Evolutionary conservation across 805 yeast species (phyloP).

Genomic region (Metschnikowia drakensbergensis): DNA sequence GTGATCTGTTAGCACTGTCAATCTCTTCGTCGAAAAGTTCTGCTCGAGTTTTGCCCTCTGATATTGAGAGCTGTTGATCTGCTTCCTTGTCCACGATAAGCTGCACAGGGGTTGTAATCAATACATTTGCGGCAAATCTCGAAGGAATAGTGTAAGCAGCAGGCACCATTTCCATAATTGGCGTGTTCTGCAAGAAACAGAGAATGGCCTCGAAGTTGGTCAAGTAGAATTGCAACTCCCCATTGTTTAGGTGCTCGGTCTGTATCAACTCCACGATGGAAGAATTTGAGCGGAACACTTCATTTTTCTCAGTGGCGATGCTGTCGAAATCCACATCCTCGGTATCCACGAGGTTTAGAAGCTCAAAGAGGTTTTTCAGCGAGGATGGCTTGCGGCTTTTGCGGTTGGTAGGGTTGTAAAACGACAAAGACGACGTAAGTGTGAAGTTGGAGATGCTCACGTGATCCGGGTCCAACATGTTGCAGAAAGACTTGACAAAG

Average conservation of each 20-base stretch:
- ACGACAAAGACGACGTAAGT: conserved; percentile 10
- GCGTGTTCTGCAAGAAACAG: conserved; percentile 34
- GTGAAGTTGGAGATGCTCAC: conserved; percentile 16
- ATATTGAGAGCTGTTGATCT: background rate
- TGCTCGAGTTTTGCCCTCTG: background rate
- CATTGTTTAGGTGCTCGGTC: conserved; percentile 30
- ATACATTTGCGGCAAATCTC: conserved; percentile 5
- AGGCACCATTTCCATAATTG: conserved; percentile 27
- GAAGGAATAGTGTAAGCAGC: conserved; percentile 8
- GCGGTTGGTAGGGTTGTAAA: conserved; percentile 16
- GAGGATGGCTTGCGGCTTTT: conserved; percentile 3
- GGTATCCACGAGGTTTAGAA: conserved; percentile 6
- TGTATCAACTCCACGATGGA: conserved; percentile 28
- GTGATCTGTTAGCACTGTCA: conserved; percentile 23
- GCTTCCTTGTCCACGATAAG: conserved; percentile 19
- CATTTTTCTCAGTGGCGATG: background rate
- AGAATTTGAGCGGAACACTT: conserved; percentile 28
- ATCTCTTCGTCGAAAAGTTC: conserved; percentile 13
- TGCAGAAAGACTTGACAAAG: conserved; percentile 35
- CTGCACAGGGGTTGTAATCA: conserved; percentile 25
- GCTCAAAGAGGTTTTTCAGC: conserved; percentile 10
- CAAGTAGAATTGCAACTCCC: conserved; percentile 37
- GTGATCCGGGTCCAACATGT: conserved; percentile 30
- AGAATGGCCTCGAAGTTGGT: conserved; percentile 43
- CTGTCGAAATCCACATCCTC: conserved; percentile 1